Percentiles rank a stretch among this genome's conserved stretches.
phyloP scores from a whole-genome alignment of 1,139 yeast species.

The Spathaspora sp. region DNA sequence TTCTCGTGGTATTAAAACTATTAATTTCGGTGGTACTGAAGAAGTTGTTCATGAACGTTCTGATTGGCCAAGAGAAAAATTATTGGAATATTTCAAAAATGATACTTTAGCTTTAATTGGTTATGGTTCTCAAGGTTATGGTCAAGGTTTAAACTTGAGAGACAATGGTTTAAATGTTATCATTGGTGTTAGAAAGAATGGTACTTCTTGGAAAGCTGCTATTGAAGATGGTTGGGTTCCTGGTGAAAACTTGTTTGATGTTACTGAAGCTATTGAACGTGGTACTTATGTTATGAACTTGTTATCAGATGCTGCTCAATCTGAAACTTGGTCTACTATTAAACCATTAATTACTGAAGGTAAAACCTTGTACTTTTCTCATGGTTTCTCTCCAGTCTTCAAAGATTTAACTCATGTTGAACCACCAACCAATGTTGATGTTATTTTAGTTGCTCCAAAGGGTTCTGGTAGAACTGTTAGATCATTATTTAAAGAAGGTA shows the following conservation, averaged over 20 bases:
- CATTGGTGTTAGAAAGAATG: slow-evolving; percentile 96
- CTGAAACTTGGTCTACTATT: slow-evolving; percentile 90
- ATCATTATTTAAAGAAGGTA: slow-evolving; percentile 98
- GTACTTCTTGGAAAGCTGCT: slow-evolving; percentile 99
- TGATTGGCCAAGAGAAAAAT: slow-evolving; percentile 99
- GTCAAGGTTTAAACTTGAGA: slow-evolving; percentile 98
- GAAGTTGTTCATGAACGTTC: slow-evolving; percentile 97
- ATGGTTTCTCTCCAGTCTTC: slow-evolving; percentile 99
- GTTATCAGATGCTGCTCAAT: slow-evolving; percentile 98
- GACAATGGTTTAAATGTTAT: slow-evolving; percentile 98
- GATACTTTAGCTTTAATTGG: slow-evolving; percentile 97
- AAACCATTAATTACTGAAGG: slow-evolving; percentile 94
- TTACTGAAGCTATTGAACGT: slow-evolving; percentile 83
- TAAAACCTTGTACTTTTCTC: slow-evolving; percentile 97
- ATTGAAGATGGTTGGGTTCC: slow-evolving; percentile 99
- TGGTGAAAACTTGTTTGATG: slow-evolving; percentile 96
- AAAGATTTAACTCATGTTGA: slow-evolving; percentile 95
- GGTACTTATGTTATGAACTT: slow-evolving; percentile 98
- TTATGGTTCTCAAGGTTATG: slow-evolving; percentile 99
- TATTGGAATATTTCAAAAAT: slow-evolving; percentile 93
- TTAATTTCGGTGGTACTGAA: slow-evolving; percentile 94
- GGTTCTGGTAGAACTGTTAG: slow-evolving; percentile 99
- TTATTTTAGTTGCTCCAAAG: slow-evolving; percentile 98
- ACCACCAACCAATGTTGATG: slow-evolving; percentile 93
- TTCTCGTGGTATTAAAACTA: slow-evolving; percentile 89